Conservation (phyloP, 129 eudicot genomes). For the Pittosporum tobira region DNA sequence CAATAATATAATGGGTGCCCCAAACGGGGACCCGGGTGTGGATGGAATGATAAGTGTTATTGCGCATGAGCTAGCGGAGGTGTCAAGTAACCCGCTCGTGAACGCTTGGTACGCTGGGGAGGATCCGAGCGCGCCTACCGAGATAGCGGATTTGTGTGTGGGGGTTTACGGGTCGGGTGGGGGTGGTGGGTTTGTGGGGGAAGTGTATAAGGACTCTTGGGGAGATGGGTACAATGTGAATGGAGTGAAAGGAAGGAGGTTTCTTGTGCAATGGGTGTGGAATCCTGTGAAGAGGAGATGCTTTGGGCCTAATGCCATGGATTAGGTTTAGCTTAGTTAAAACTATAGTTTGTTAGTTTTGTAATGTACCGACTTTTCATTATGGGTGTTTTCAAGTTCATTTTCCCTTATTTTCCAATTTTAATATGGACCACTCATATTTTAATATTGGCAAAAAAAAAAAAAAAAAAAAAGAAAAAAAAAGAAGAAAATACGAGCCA, state of each 20-base stretch:
- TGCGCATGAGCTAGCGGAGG: slow-evolving; percentile 59
- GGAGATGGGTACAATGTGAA: slow-evolving; percentile 51
- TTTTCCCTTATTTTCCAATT: not conserved
- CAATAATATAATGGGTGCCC: slow-evolving; percentile 32
- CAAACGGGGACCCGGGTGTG: slow-evolving; percentile 48
- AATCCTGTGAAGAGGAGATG: slow-evolving; percentile 47
- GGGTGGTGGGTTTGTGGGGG: slow-evolving; percentile 57
- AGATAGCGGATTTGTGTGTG: slow-evolving; percentile 59
- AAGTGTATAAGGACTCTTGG: slow-evolving; percentile 35
- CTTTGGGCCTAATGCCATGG: slow-evolving; percentile 62
- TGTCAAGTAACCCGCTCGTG: slow-evolving; percentile 48
- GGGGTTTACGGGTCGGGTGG: slow-evolving; percentile 59
- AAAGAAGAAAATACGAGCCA: no score
- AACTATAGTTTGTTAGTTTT: not conserved
- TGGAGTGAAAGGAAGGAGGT: slow-evolving; percentile 53
- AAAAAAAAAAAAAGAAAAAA: no score
- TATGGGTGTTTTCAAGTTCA: not conserved
- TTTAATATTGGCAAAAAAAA: no score
- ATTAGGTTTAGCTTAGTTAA: slow-evolving; percentile 13
- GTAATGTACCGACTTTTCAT: not conserved
- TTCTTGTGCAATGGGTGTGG: slow-evolving; percentile 69
- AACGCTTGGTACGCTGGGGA: slow-evolving; percentile 59
- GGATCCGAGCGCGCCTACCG: slow-evolving; percentile 47
- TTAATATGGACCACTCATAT: no score
- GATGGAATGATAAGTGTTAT: slow-evolving; percentile 69